Base-by-base conservation (phyloP, 306 rosid species). In the Mimosa pudica region DNA sequence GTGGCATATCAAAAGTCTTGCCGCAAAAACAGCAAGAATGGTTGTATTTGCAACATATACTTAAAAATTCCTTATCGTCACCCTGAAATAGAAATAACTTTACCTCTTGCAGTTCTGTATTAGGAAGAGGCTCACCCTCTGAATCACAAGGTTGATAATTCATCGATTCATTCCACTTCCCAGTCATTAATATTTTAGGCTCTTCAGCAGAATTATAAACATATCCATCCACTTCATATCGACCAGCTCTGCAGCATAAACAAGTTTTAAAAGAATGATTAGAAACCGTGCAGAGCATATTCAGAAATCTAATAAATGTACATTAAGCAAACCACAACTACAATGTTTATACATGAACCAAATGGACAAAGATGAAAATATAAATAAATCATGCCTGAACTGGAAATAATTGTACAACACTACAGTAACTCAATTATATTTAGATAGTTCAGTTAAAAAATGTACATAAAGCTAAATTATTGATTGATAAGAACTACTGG, bases 191-290 rank as follows among this genome's bases (percentile, higher is more conserved):
- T 68, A 90, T 76, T 80, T 89, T 86, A 24, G 97, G 97, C 82
- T 92, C 93, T 82, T 92, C 97, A 0, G 82, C 83, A 75, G 93
- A 82, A 82, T 87, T 92, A 77, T 92, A 92, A 54, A 92, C 91
- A 81, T 92, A 92, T 41, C 97, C 97, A 83, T 92, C 97, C 79
- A 88, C 94, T 87, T 92, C 94, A 65, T 90, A 90, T 9, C 97
- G 94, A 57, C 94, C 92, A 80, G 94, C 89, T 60, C 97, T 90
- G 89, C 76, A 70, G 81, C 58, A 80, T 32, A 74, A 10, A 17
- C 52, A 55, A 73, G 49, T 73, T 54, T n/a, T 14, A 49, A 49
- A 54, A n/a, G 30, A 36, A 32, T n/a, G 38, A 38, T 65, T 62
- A 62, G 33, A 24, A 79, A 52, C 33, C 30, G 8, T 14, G 74